phyloP scores from a whole-genome alignment of 257 asterid species.

The Nicotiana attenuata region DNA sequence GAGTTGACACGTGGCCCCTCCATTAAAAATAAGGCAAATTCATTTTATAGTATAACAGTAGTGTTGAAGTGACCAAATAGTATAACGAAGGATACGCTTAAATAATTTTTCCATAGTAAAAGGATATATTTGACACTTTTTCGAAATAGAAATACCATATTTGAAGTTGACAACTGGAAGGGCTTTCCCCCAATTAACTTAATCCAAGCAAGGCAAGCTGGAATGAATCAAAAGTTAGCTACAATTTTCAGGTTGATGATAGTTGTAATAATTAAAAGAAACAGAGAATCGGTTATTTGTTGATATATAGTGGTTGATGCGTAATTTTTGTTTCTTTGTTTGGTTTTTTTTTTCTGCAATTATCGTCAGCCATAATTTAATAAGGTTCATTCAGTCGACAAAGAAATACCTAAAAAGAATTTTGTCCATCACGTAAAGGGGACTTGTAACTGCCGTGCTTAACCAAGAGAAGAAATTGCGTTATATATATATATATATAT shows the following conservation, averaged over 20 bases:
- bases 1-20: no score
- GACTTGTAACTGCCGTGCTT: neutral
- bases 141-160: no score
- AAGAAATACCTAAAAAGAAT: neutral
- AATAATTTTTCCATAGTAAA: no score
- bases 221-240: neutral
- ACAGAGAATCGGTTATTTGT: neutral
- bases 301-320: neutral
- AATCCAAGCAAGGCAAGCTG: neutral
- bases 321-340: neutral
- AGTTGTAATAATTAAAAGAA: neutral
- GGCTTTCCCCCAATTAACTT: neutral
- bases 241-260: neutral
- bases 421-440: neutral
- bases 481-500: no score
- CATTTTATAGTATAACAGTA: no score
- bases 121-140: no score
- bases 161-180: neutral
- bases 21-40: no score
- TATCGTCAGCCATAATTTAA: neutral
- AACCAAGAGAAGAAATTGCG: neutral
- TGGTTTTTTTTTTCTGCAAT: neutral
- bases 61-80: no score
- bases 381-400: neutral
- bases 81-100: no score